Evolutionary conservation across 345 rosid genomes (phyloP).

Genomic region (Citrus reticulata): DNA sequence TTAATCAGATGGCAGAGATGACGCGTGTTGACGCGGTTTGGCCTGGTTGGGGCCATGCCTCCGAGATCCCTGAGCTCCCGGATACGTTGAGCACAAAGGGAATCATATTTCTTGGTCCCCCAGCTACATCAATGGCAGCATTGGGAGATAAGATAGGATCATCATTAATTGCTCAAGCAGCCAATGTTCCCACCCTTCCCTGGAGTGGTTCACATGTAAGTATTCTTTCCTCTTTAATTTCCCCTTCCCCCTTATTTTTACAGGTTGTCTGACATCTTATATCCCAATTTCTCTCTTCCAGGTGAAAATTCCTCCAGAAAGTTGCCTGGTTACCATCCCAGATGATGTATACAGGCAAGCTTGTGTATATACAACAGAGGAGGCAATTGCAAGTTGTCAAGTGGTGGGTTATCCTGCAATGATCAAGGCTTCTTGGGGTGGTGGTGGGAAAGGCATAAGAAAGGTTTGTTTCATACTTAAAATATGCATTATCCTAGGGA

Average conservation of each 20-base stretch:
- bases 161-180: slow-evolving; percentile 99
- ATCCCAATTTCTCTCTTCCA: slow-evolving; percentile 29
- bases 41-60: slow-evolving; percentile 99
- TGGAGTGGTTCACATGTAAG: slow-evolving; percentile 99
- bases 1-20: slow-evolving; percentile 88
- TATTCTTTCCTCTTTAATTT: background rate
- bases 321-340: slow-evolving; percentile 78
- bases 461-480: slow-evolving; percentile 54
- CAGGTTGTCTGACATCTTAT: slow-evolving; percentile 14
- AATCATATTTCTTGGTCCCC: slow-evolving; percentile 93
- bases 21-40: slow-evolving; percentile 99
- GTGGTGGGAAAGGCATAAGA: slow-evolving; percentile 99
- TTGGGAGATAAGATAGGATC: slow-evolving; percentile 99
- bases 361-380: slow-evolving; percentile 95
- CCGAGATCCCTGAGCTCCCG: slow-evolving; percentile 96
- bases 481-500: background rate
- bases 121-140: slow-evolving; percentile 88
- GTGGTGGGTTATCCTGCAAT: slow-evolving; percentile 99
- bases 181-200: slow-evolving; percentile 98
- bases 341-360: slow-evolving; percentile 91
- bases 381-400: slow-evolving; percentile 96
- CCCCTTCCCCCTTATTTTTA: background rate
- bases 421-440: slow-evolving; percentile 99
- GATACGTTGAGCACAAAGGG: slow-evolving; percentile 86
- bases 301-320: slow-evolving; percentile 78